Base-by-base conservation (phyloP, 345 rosid species). In the Ailanthus altissimus region DNA sequence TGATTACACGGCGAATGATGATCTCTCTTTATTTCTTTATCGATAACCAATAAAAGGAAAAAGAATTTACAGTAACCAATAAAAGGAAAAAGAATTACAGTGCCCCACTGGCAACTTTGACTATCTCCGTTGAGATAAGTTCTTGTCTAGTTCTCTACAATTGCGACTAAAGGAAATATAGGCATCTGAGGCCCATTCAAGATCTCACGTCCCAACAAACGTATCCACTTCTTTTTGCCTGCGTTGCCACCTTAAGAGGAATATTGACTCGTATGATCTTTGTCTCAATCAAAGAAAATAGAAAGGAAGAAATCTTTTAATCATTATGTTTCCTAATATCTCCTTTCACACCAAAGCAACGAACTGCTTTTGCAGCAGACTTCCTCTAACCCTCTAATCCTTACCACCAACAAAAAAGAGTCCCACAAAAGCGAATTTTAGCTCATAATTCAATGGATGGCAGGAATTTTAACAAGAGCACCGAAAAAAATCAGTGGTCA, bases 341-440 rank as follows among this genome's bases (percentile, higher is more conserved):
- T 43, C 58, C 45, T 43, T n/a, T 76, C 25, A 5, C 14, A 76
- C 58, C 73, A 57, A 76, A 76, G 56, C 64, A 45, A 57, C 40
- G 67, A 67, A 58, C 26, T 65, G 61, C 65, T 75, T 36, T 58
- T 62, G 36, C 61, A 70, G 54, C 36, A 42, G 54, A 32, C 78
- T 20, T 70, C 36, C 53, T 60, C 58, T 16, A 68, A 25, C 42
- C 45, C 9, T 14, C 12, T 25, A 23, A 9, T n/a, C 11, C 26
- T 12, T 56, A n/a, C 3, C 38, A 38, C 21, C 32, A n/a, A 26
- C 47, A 62, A 46, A 69, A 61, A 47, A 14, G 14, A 74, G 74
- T 81, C 69, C 67, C 72, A 65, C 73, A 45, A 73, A 80, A 85
- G 74, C 81, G 62, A 78, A 23, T 50, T 59, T 20, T 36, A 26